Evolutionary conservation across 805 yeast species (phyloP), one percentile per base, ranked within the genome.

Genomic region (Ogataea philodendri): DNA sequence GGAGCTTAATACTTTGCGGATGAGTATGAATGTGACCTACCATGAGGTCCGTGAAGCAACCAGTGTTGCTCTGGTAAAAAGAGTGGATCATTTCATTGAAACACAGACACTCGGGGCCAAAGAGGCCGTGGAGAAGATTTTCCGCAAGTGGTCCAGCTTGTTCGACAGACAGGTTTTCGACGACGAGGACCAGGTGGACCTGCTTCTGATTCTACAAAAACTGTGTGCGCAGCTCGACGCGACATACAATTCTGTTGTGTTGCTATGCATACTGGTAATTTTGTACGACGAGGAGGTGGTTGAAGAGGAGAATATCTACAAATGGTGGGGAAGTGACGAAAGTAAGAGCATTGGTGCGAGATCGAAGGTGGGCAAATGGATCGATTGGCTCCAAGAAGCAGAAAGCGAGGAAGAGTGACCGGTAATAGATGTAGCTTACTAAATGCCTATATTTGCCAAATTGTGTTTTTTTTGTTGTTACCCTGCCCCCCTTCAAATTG

Each of bases 21-120:
- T 93, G 98, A 86, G 96, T 52, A 84, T 89, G 93, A 87, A 93
- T 58, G 98, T 88, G 11, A 75, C 93, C 0, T 90, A 93, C 60
- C 94, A 86, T 52, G 96, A 89, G 55, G 97, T 93, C 9, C 76
- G 97, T 56, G 62, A 67, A 19, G 95, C 95, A 5, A 86, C 96
- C 0, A 67, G 78, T 22, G 69, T 70, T 23, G 93, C 97, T 0
- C 66, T 93, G 52, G 51, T 87, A 27, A 66, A 68, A 26, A 73
- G 93, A 52, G 76, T 85, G 9, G 69, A 76, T 33, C 86, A 86
- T 48, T 81, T 84, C 51, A 75, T 88, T 23, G 71, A 78, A 25
- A 84, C 96, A 1, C 84, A 76, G 42, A 84, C 96, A 0, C 66
- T 85, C 46, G 80, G 78, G 24, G 78, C 81, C 24, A 82, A 83